Conservation (phyloP, 176 grass and related monocot species). For the Triticum dicoccoides region DNA sequence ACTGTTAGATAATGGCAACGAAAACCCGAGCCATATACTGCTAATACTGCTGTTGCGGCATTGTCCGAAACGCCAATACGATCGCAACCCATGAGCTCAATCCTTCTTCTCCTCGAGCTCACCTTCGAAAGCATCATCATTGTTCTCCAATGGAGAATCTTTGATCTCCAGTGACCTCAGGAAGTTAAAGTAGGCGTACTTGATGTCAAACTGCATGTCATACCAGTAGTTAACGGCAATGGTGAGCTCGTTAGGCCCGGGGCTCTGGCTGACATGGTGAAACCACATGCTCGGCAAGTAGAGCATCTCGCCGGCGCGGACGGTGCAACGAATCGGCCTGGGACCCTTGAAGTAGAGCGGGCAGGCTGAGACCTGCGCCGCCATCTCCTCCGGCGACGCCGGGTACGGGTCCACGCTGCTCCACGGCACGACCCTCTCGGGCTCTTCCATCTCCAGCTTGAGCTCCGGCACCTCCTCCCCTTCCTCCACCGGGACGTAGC, state of each 20-base stretch:
- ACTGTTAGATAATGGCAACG: not conserved
- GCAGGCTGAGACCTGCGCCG: conserved; percentile 43
- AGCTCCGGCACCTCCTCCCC: conserved; percentile 32
- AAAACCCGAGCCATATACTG: not conserved
- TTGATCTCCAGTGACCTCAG: conserved; percentile 48
- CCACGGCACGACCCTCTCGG: conserved; percentile 68
- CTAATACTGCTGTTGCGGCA: not conserved
- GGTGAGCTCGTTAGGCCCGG: conserved; percentile 64
- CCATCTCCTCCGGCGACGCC: conserved; percentile 48
- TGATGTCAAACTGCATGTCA: conserved; percentile 97
- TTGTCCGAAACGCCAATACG: not conserved
- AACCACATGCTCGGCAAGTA: conserved; percentile 99
- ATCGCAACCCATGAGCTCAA: not conserved
- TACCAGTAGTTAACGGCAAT: conserved; percentile 99
- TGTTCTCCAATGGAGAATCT: not conserved
- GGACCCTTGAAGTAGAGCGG: conserved; percentile 87
- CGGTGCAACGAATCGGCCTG: conserved; percentile 71
- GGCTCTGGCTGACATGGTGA: conserved; percentile 92
- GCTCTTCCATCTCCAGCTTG: conserved; percentile 64
- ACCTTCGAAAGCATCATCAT: conserved; percentile 12
- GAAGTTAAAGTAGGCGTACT: conserved; percentile 94
- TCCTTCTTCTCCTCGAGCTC: not conserved
- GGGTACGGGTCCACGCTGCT: conserved; percentile 85
- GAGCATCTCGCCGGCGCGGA: conserved; percentile 86
- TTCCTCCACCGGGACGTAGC: conserved; percentile 42